Base-by-base conservation (phyloP, 2,329 filamentous ascomycete species). In the Xylariaceae sp. region DNA sequence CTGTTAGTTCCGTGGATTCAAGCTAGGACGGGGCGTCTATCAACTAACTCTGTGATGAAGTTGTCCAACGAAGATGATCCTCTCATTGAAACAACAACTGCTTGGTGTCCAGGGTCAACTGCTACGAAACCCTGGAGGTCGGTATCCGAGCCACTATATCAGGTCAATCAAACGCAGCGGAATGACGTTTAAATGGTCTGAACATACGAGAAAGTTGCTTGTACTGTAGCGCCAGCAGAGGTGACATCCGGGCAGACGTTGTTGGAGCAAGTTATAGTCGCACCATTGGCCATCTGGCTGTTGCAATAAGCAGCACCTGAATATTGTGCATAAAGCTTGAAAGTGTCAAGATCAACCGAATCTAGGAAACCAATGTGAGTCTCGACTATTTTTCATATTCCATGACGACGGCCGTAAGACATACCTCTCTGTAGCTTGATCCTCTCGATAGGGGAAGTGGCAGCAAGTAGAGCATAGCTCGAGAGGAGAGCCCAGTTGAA, bases 21-120 rank as follows among this genome's bases (percentile, higher is more conserved):
- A 27, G 22, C 22, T 27, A 27, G 22, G 7, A n/a, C 32, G 11
- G 5, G 14, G 36, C 33, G 39, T 17, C 17, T 11, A 19, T 4
- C 18, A 43, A 60, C 64, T 61, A 42, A 60, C 59, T 87, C 77
- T 45, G 79, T 72, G 57, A 86, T 71, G 74, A 75, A 86, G 72
- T 87, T 87, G 45, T 75, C 74, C 52, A 84, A 58, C 39, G 77
- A 80, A 51, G 67, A 65, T 44, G 77, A 80, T 56, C 85, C 85
- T 38, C 82, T 77, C 67, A 84, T 74, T 31, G 80, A 73, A 39
- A 85, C 63, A 42, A 87, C 77, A 51, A 87, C 81, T 49, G 80
- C 70, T 47, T 72, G 58, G 54, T 71, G 73, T 19, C 61, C 62
- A 15, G 68, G 54, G 62, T 85, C 81, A 18, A 74, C 66, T 22